phyloP scores from a whole-genome alignment of 2,329 filamentous ascomycete genomes.

The Penicillium sp. region DNA sequence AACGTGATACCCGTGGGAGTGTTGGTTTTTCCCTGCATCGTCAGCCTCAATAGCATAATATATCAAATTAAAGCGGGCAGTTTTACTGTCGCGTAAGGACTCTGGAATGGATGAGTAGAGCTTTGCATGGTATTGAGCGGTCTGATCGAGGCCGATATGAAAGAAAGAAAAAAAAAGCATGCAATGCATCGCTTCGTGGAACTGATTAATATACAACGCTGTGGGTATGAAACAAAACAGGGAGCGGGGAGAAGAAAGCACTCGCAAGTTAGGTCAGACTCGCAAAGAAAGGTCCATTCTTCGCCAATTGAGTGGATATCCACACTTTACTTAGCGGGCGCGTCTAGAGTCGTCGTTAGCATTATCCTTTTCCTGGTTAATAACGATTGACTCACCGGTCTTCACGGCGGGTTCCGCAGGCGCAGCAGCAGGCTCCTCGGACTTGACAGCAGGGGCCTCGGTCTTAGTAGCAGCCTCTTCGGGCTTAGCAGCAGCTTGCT shows the following conservation, averaged over 20 bases:
- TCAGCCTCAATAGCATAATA: background rate
- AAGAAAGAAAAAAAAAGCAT: background rate
- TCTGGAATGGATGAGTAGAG: background rate
- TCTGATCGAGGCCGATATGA: background rate
- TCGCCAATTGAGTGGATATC: background rate
- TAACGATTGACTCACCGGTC: background rate
- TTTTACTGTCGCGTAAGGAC: background rate
- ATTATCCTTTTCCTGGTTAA: background rate
- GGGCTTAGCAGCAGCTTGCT: background rate
- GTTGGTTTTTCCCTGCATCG: background rate
- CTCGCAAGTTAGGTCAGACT: constrained; percentile 1
- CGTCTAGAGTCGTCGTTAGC: background rate
- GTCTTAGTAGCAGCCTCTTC: background rate
- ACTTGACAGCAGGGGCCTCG: background rate
- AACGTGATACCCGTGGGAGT: constrained; percentile 7
- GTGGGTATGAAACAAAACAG: constrained; percentile 2
- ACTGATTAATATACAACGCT: constrained; percentile 2
- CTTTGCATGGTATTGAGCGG: background rate
- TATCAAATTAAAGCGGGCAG: background rate
- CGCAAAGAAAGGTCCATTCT: constrained; percentile 1
- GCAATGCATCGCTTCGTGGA: background rate
- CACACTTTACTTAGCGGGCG: constrained; percentile 2
- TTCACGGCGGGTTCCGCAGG: background rate
- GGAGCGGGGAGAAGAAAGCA: background rate
- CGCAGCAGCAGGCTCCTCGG: background rate